Percentiles rank a stretch among this genome's conserved stretches.
Conservation (phyloP, 805 yeast genomes). For the Zygoascus biomembranicola region DNA sequence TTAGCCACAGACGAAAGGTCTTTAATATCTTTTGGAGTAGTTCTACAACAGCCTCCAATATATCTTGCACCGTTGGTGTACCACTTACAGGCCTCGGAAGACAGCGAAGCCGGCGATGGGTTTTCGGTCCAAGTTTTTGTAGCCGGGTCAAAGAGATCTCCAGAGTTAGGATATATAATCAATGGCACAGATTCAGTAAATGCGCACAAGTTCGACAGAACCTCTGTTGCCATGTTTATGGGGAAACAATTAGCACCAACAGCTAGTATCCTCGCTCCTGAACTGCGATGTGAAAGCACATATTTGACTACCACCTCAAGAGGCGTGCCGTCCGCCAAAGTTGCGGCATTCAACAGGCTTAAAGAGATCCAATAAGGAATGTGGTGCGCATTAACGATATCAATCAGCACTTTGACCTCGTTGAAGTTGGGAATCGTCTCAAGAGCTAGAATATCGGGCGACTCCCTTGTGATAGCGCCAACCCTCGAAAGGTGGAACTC, state of each 20-base stretch:
- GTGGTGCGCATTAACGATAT: slow-evolving; percentile 30
- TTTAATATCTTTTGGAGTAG: slow-evolving; percentile 44
- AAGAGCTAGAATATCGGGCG: slow-evolving; percentile 48
- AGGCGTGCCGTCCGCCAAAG: slow-evolving; percentile 45
- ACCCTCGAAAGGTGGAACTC: slow-evolving; percentile 46
- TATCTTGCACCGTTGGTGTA: slow-evolving; percentile 36
- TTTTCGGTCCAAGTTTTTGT: slow-evolving; percentile 35
- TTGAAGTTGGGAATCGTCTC: slow-evolving; percentile 63
- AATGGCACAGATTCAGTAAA: slow-evolving; percentile 30
- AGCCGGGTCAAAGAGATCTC: slow-evolving; percentile 50
- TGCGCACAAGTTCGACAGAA: slow-evolving; percentile 31
- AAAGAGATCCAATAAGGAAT: slow-evolving; percentile 39
- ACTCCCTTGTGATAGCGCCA: slow-evolving; percentile 29
- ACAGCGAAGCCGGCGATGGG: slow-evolving; percentile 5
- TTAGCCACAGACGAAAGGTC: background rate
- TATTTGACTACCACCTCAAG: slow-evolving; percentile 28
- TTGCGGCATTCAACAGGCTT: slow-evolving; percentile 33
- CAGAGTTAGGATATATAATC: slow-evolving; percentile 68
- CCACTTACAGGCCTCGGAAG: slow-evolving; percentile 40
- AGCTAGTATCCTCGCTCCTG: slow-evolving; percentile 23
- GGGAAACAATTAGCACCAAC: slow-evolving; percentile 68
- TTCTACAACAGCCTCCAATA: slow-evolving; percentile 73
- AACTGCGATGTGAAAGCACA: background rate
- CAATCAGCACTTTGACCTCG: slow-evolving; percentile 47
- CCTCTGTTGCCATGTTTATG: slow-evolving; percentile 33